Conservation (phyloP, 345 rosid genomes). For the Populus tremula region DNA sequence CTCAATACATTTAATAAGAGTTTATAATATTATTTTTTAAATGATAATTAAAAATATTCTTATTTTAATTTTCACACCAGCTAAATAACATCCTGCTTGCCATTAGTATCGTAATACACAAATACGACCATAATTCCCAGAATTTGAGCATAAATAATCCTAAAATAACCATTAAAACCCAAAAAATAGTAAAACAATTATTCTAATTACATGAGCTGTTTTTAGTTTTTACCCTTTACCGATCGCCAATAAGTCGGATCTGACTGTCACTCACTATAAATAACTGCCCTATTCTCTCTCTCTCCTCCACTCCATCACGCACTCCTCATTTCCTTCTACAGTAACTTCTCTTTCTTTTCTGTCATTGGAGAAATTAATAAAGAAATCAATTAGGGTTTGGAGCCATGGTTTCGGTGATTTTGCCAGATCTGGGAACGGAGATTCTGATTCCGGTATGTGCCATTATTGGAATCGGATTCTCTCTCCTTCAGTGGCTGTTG, state of each 20-base stretch:
- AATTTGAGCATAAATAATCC: background rate
- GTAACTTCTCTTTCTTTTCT: background rate
- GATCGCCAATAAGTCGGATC: background rate
- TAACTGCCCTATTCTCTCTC: background rate
- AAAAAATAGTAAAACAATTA: background rate
- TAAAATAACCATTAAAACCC: background rate
- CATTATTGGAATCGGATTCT: slow-evolving; percentile 66
- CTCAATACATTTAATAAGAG: no score
- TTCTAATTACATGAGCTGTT: background rate
- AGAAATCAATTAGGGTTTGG: background rate
- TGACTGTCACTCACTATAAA: background rate
- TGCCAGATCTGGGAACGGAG: slow-evolving; percentile 79
- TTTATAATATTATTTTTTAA: no score
- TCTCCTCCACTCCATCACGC: background rate
- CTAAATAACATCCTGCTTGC: no score
- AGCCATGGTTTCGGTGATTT: slow-evolving; percentile 44
- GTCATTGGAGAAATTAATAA: background rate
- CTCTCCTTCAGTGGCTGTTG: slow-evolving; percentile 67
- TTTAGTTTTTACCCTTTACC: background rate
- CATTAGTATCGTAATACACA: no score
- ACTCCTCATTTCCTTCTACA: background rate
- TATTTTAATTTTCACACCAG: no score
- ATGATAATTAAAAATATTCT: no score
- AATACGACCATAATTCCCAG: background rate
- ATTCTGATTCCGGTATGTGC: slow-evolving; percentile 79